These are phyloP conservation scores for Pleurotus giganteus DNA, from an alignment of 768 basidiomycete species.

Conservation along the genomic window DNA sequence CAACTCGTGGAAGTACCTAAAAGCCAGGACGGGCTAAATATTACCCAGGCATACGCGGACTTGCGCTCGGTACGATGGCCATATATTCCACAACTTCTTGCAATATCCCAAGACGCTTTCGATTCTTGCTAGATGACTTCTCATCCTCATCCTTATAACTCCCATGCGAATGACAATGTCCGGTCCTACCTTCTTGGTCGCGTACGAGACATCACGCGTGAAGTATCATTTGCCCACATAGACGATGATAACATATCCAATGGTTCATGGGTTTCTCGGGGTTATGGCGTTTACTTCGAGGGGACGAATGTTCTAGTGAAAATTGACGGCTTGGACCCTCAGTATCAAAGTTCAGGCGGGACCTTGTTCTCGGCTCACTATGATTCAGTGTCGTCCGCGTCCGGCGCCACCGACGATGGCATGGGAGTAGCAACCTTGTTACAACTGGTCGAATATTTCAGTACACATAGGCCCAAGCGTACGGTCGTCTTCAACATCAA, in stretches of 20 bases:
- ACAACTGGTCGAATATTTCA: constrained; percentile 59
- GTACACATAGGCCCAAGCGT: constrained; percentile 45
- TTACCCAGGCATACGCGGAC: constrained; percentile 53
- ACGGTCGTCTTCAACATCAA: constrained; percentile 84
- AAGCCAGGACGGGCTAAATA: constrained; percentile 37
- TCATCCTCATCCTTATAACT: constrained; percentile 75
- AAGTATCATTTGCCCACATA: constrained; percentile 45
- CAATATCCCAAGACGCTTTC: constrained; percentile 15
- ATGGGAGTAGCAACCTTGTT: constrained; percentile 69
- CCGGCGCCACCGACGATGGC: constrained; percentile 77
- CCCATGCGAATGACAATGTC: constrained; percentile 72
- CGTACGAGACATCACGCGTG: constrained; percentile 42
- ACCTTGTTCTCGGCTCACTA: constrained; percentile 81
- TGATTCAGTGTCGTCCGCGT: constrained; percentile 75
- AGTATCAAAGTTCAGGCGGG: constrained; percentile 31
- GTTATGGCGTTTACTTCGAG: constrained; percentile 42
- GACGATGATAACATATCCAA: constrained; percentile 49
- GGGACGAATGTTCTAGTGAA: constrained; percentile 51
- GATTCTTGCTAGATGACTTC: constrained; percentile 46
- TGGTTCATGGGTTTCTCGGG: constrained; percentile 35
- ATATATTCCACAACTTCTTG: background rate
- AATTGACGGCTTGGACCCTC: constrained; percentile 33
- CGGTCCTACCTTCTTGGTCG: constrained; percentile 57
- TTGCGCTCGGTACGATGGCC: constrained; percentile 52
- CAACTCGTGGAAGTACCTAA: constrained; percentile 42